phyloP scores from a whole-genome alignment of 768 basidiomycete species.

The Mycena epipterygia region DNA sequence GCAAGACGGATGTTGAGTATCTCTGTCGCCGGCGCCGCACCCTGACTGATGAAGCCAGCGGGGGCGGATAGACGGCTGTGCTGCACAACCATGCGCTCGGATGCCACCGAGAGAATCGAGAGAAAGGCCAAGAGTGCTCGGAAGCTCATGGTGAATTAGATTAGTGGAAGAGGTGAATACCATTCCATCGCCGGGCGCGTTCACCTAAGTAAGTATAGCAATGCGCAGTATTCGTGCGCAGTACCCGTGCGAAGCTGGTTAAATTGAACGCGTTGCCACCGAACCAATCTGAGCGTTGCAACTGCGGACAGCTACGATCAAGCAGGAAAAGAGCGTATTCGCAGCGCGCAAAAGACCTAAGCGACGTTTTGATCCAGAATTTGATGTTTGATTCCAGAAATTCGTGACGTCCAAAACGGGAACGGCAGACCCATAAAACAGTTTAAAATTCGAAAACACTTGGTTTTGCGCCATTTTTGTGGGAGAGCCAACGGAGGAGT shows the following conservation, averaged over 20 bases:
- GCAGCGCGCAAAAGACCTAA: conserved; percentile 14
- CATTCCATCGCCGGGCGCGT: conserved; percentile 4
- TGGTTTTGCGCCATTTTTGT: conserved; percentile 14
- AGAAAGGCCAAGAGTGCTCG: conserved; percentile 20
- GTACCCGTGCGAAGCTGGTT: conserved; percentile 12
- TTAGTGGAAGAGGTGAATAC: conserved; percentile 22
- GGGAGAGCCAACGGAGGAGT: conserved; percentile 8
- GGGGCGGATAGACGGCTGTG: conserved; percentile 17
- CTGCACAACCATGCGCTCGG: conserved; percentile 18
- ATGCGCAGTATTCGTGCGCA: conserved; percentile 16
- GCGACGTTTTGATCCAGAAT: conserved; percentile 15
- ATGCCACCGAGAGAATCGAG: conserved; percentile 19
- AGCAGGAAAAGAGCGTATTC: conserved; percentile 11
- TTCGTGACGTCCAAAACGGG: conserved; percentile 7
- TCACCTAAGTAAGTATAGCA: background rate
- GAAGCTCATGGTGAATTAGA: conserved; percentile 19
- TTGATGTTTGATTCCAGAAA: conserved; percentile 15
- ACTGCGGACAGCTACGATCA: conserved; percentile 13
- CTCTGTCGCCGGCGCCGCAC: conserved; percentile 20
- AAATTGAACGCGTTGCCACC: conserved; percentile 18
- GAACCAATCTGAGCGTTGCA: conserved; percentile 19
- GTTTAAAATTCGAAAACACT: conserved; percentile 14
- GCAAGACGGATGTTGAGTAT: conserved; percentile 14
- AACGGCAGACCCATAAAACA: conserved; percentile 6
- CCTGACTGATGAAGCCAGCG: conserved; percentile 19